Base-by-base conservation (phyloP, 306 rosid species). In the Acmispon strigosus region DNA sequence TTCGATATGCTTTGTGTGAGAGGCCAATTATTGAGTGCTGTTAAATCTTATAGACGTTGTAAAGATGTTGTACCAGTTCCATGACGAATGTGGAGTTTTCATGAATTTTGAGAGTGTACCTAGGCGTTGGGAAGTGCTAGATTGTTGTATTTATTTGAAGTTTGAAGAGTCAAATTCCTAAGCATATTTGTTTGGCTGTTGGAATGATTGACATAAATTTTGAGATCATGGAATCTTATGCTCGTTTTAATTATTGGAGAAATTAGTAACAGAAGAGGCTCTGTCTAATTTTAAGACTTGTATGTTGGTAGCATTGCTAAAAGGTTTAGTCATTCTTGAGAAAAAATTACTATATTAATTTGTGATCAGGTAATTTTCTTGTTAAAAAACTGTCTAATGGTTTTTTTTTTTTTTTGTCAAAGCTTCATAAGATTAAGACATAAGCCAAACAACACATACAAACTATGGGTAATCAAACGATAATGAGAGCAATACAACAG, bases 1-100 rank as follows among this genome's bases (percentile, higher is more conserved):
- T 56, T 44, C 10, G 41, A 15, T 76, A 50, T 41, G 42, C 39
- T 57, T 52, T 57, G 52, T 57, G 52, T 58, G 56, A 65, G 72
- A 43, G 74, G 68, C 43, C 67, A 32, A 16, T 52, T 62, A 20
- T 58, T 70, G 60, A 29, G 62, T 48, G n/a, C 56, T 54, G 22
- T 32, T 56, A 24, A 54, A 55, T 16, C 50, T 34, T 44, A 19
- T 47, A 50, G 58, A 36, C 32, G 10, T 43, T 58, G 78, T 62
- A 76, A 81, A 63, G 10, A 58, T 53, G 61, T 19, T 65, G 39
- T 76, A 36, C 29, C 51, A 45, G 5, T 58, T 58, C 34, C 20
- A 9, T 70, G 27, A 13, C 50, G 50, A 32, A 62, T 39, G 53
- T 42, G 7, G 32, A 4, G 50, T 70, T 69, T 75, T 65, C 56